Percentiles rank a stretch among this genome's conserved stretches.
Evolutionary conservation across 2,329 filamentous ascomycete genomes (phyloP).

Genomic region (Tolypocladium pustulatum): DNA sequence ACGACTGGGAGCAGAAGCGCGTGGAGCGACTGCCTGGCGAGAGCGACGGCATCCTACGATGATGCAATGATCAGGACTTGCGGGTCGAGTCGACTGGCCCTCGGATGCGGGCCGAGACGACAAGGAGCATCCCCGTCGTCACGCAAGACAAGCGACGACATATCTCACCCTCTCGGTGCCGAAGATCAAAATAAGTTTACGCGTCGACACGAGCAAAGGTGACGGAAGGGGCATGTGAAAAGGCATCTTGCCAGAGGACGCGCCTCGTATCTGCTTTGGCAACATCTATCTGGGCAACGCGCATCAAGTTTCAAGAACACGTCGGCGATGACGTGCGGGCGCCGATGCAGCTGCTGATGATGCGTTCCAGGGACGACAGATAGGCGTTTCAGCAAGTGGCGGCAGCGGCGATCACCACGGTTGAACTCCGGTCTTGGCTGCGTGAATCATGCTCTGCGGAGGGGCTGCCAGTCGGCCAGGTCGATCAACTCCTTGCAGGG

Average conservation of each 20-base stretch:
- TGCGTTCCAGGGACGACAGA: not conserved
- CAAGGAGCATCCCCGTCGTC: conserved; percentile 4
- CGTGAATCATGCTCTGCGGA: not conserved
- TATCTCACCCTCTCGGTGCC: not conserved
- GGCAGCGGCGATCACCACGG: not conserved
- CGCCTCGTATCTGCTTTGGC: not conserved
- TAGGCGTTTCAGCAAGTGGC: conserved; percentile 1
- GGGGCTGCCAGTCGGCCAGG: not conserved
- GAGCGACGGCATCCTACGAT: conserved; percentile 66
- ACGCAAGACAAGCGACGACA: not conserved
- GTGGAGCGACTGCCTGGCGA: conserved; percentile 86
- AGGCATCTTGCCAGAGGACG: not conserved
- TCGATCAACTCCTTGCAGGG: not conserved
- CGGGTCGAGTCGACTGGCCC: not conserved
- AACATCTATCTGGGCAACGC: too few species aligned
- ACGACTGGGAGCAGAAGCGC: conserved; percentile 94
- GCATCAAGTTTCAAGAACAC: not conserved
- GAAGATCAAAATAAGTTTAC: too few species aligned
- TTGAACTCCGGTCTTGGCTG: not conserved
- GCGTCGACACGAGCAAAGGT: too few species aligned
- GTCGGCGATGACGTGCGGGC: not conserved
- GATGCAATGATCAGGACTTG: not conserved
- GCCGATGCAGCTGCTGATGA: not conserved
- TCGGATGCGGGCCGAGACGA: not conserved
- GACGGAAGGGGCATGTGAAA: too few species aligned